These are phyloP conservation scores for Candida awuae DNA, from an alignment of 805 yeast genomes.

Conservation along the genomic window DNA sequence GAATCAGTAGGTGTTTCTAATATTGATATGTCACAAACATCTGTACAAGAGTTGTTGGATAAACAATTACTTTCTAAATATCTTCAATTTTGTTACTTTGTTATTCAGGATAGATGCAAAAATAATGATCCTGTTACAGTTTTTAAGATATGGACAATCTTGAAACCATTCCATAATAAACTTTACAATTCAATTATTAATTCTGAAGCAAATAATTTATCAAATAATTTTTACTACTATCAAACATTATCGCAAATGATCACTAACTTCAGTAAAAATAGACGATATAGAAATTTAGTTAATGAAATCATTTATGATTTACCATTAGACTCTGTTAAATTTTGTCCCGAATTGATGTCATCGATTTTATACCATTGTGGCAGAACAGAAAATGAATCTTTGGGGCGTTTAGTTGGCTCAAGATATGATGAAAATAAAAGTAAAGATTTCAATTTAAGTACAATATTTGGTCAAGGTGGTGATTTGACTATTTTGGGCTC, in stretches of 20 bases:
- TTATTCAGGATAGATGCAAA: constrained; percentile 20
- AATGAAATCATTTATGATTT: constrained; percentile 21
- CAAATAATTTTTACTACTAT: constrained; percentile 26
- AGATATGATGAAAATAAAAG: constrained; percentile 17
- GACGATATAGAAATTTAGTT: constrained; percentile 23
- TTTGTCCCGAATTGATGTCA: constrained; percentile 29
- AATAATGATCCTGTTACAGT: constrained; percentile 24
- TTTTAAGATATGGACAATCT: constrained; percentile 22
- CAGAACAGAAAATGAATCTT: constrained; percentile 19
- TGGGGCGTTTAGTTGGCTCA: constrained; percentile 24
- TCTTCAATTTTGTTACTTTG: constrained; percentile 22
- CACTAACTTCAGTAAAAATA: constrained; percentile 23
- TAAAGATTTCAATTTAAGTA: background rate
- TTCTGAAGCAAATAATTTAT: constrained; percentile 21
- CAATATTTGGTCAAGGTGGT: constrained; percentile 8
- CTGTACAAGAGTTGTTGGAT: constrained; percentile 9
- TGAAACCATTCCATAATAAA: constrained; percentile 26
- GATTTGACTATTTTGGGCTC: constrained; percentile 9
- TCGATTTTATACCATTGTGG: constrained; percentile 26
- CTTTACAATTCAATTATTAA: constrained; percentile 20
- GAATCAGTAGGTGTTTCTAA: constrained; percentile 1
- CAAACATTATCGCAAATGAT: constrained; percentile 22
- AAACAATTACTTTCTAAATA: constrained; percentile 20
- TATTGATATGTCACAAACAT: constrained; percentile 4
- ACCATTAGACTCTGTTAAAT: constrained; percentile 29